Evolutionary conservation across 495 filamentous ascomycete genomes (phyloP).

Genomic region (Penicillium odoratum): DNA sequence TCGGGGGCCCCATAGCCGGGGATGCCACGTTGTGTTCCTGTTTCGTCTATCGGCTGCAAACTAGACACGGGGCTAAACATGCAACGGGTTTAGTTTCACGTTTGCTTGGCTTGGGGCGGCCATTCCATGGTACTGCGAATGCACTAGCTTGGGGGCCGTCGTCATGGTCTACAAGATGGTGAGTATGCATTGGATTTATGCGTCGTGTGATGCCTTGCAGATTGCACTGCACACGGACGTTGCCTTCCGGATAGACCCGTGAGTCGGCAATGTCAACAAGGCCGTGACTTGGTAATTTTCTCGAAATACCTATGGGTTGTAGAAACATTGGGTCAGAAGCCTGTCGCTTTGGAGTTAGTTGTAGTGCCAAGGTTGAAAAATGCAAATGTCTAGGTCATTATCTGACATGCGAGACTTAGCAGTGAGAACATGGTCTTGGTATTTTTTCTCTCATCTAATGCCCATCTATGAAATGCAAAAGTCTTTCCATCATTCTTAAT

Average conservation of each 20-base stretch:
- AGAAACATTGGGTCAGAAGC: not conserved
- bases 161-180: not conserved
- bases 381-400: not conserved
- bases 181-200: not conserved
- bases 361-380: not conserved
- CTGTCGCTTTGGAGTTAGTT: not conserved
- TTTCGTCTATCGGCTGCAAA: not conserved
- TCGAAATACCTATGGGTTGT: not conserved
- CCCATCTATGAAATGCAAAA: not conserved
- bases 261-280: not conserved
- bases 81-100: not conserved
- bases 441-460: not conserved
- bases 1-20: not conserved
- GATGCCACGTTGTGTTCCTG: not conserved
- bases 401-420: not conserved
- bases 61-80: not conserved
- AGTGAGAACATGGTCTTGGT: not conserved
- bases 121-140: not conserved
- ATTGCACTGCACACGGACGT: not conserved
- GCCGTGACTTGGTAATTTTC: not conserved
- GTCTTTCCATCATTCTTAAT: not conserved
- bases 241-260: conserved; percentile 3
- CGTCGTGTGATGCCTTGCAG: not conserved
- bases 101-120: conserved; percentile 1
- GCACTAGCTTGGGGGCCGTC: conserved; percentile 1